Evolutionary conservation across 2,329 filamentous ascomycete species (phyloP).

Genomic region (Nemania abortiva): DNA sequence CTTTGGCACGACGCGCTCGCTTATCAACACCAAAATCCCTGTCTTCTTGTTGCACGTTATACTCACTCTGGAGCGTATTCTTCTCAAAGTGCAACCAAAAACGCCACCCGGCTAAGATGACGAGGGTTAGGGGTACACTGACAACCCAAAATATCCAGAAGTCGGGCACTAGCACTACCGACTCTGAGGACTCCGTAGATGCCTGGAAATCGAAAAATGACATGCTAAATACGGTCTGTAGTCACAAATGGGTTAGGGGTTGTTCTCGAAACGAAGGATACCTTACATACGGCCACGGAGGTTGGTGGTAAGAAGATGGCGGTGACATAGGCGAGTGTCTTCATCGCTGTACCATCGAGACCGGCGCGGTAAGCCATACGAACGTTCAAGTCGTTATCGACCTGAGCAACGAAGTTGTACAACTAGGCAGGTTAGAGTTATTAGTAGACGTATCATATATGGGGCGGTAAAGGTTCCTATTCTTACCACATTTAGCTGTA

Average conservation of each 20-base stretch:
- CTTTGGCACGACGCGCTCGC: not conserved
- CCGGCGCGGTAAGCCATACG: not conserved
- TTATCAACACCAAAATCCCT: not conserved
- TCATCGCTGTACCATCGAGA: not conserved
- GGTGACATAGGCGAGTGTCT: constrained; percentile 1
- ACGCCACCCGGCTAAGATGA: not conserved
- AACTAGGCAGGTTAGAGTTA: not conserved
- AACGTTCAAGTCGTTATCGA: not conserved
- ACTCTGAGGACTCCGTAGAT: not conserved
- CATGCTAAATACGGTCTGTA: not conserved
- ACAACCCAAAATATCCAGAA: constrained; percentile 2
- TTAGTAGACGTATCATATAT: not conserved
- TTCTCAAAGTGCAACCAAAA: not conserved
- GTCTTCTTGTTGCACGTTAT: not conserved
- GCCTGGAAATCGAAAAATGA: constrained; percentile 1
- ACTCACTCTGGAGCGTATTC: not conserved
- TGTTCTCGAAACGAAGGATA: not conserved
- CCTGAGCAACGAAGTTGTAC: not conserved
- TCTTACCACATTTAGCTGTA: not conserved
- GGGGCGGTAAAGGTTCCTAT: not conserved
- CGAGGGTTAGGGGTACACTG: not conserved
- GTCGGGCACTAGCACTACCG: not conserved
- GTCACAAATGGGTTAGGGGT: not conserved
- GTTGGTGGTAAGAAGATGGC: constrained; percentile 3
- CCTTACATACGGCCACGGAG: not conserved